Evolutionary conservation across 176 grass and related monocot species (phyloP).

Genomic region (Carex pumila): DNA sequence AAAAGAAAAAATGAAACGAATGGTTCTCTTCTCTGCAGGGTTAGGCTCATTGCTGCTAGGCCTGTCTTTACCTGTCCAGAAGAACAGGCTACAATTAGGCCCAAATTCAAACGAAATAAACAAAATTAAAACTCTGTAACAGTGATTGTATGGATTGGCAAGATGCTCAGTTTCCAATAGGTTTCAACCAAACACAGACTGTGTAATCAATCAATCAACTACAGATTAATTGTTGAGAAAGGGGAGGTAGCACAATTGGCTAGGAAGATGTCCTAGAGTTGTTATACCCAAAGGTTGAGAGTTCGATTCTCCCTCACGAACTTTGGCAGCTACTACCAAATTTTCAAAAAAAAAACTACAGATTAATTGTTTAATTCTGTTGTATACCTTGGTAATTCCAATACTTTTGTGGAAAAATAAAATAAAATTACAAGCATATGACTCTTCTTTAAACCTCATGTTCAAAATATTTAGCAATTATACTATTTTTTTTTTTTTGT

Average conservation of each 20-base stretch:
- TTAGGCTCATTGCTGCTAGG: not conserved
- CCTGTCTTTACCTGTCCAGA: not conserved
- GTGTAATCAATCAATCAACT: not conserved
- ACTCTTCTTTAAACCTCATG: not conserved
- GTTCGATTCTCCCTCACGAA: no score
- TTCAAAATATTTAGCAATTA: not conserved
- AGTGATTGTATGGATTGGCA: not conserved
- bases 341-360: no score
- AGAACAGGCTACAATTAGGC: not conserved
- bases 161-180: not conserved
- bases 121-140: not conserved
- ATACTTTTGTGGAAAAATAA: no score
- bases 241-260: no score
- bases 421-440: not conserved
- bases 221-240: not conserved
- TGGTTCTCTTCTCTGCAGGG: not conserved
- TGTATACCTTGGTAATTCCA: no score
- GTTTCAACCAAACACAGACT: not conserved
- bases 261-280: no score
- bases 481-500: not conserved
- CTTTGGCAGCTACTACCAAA: no score
- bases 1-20: conserved; percentile 5
- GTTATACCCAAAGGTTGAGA: no score
- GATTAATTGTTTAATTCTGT: not conserved
- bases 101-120: conserved; percentile 1